These are phyloP conservation scores for Dujonia santamariae DNA, from an alignment of 1,139 yeast genomes.

Conservation along the genomic window DNA sequence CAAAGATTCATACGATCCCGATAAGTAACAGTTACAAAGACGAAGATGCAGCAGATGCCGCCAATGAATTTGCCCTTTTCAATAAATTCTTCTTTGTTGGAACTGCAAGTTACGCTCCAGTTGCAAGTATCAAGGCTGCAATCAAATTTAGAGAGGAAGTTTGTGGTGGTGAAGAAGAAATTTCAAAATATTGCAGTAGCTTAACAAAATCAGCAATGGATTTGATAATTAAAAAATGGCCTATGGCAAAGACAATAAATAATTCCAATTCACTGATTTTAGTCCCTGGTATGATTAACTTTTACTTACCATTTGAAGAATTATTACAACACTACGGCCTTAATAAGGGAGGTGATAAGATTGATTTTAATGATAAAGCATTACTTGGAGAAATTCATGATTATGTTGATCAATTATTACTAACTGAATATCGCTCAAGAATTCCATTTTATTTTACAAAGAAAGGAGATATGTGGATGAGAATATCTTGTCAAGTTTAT, in stretches of 20 bases:
- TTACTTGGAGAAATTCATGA: constrained; percentile 1
- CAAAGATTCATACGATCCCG: constrained; percentile 55
- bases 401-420: constrained; percentile 4
- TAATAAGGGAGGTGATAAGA: too few relatives aligned
- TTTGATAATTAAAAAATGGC: constrained; percentile 33
- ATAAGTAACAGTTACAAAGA: constrained; percentile 46
- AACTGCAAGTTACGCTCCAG: constrained; percentile 28
- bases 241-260: constrained; percentile 27
- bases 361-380: constrained; percentile 3
- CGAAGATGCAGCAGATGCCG: constrained; percentile 18
- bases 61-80: constrained; percentile 30
- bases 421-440: constrained; percentile 36
- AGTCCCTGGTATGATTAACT: constrained; percentile 45
- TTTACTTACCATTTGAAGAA: constrained; percentile 33
- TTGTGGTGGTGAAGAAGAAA: constrained; percentile 63
- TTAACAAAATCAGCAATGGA: constrained; percentile 45
- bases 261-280: constrained; percentile 23
- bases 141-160: constrained; percentile 46
- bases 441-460: constrained; percentile 42
- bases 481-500: constrained; percentile 62
- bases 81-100: constrained; percentile 39
- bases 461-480: constrained; percentile 39
- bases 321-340: constrained; percentile 5
- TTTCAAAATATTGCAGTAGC: constrained; percentile 43
- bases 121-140: constrained; percentile 34